These are phyloP conservation scores for Penicillium sp. DNA, from an alignment of 2,329 filamentous ascomycete genomes.

Conservation along the genomic window DNA sequence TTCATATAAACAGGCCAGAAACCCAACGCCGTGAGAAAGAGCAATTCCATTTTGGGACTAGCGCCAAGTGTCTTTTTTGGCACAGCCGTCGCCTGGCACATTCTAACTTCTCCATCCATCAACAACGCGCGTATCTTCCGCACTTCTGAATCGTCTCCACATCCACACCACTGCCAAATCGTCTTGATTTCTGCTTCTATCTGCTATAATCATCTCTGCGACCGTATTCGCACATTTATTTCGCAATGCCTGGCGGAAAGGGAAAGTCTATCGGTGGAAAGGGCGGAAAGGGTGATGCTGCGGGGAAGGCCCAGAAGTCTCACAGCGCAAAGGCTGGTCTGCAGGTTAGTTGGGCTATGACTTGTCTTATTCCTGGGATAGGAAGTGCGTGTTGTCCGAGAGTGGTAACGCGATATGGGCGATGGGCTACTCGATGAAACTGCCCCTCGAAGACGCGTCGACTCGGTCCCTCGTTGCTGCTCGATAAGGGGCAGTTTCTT, in stretches of 20 bases:
- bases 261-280: constrained; percentile 90
- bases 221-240: constrained; percentile 20
- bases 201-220: constrained; percentile 29
- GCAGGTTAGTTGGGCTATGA: constrained; percentile 65
- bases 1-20: neutral
- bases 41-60: constrained; percentile 37
- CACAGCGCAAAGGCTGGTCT: constrained; percentile 93
- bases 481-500: constrained; percentile 4
- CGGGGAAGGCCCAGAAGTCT: constrained; percentile 86
- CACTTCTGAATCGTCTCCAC: constrained; percentile 29
- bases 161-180: constrained; percentile 27
- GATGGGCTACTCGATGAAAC: constrained; percentile 10
- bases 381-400: neutral
- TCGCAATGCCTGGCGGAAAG: constrained; percentile 79
- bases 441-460: constrained; percentile 20
- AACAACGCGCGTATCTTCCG: constrained; percentile 40
- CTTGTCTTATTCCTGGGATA: neutral
- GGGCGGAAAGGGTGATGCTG: constrained; percentile 77
- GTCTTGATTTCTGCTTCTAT: constrained; percentile 21
- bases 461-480: constrained; percentile 11
- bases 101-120: constrained; percentile 45
- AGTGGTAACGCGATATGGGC: constrained; percentile 7
- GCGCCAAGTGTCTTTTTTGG: constrained; percentile 38
- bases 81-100: constrained; percentile 32
- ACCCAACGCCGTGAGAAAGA: neutral